Evolutionary conservation across 768 basidiomycete genomes (phyloP), one percentile per base, ranked within the genome.

Genomic region (Hericium rajendrae): DNA sequence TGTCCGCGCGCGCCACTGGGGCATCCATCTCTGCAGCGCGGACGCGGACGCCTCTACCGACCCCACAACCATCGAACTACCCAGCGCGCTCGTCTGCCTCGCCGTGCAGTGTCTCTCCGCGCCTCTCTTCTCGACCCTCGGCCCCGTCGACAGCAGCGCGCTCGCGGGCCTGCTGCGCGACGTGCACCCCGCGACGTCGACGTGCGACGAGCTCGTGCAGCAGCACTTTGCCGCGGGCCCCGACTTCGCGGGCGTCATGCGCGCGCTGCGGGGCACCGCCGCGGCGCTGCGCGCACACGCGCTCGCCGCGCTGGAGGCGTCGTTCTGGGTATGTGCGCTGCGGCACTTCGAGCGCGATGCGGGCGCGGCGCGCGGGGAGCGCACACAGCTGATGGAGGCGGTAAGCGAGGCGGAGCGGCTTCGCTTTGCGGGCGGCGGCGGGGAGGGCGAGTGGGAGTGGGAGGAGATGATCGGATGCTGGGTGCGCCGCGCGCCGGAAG

Each of bases 381-480:
- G 39, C 53, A 9, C 18, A 9, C n/a, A 24, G 40, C 40, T 54
- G 53, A 43, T 54, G 38, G 53, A 54, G 10, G 53, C 53, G 0
- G 53, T 54, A 9, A 22, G 28, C 8, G n/a, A 40, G 39, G 53
- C 40, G 20, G 53, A 54, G 53, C 13, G 24, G 2, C 38, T 38
- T 3, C 41, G 53, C 18, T n/a, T 38, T 38, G 28, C 18, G 26
- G 22, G 48, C 4, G 53, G 5, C 39, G 9, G 20, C 26, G 53
- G 37, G 24, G 53, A 20, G 11, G 38, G 16, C 5, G n/a, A 20
- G 20, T 54, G 53, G 53, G 53, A 40, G 13, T 54, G 53, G 53
- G 53, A 54, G 53, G 53, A 54, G 18, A 41, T 54, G 39, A 39
- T 54, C n/a, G 53, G 53, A 12, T 43, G 53, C n/a, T 54, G 53